Evolutionary conservation across 306 rosid genomes (phyloP).

Genomic region (Lagenaria siceraria): DNA sequence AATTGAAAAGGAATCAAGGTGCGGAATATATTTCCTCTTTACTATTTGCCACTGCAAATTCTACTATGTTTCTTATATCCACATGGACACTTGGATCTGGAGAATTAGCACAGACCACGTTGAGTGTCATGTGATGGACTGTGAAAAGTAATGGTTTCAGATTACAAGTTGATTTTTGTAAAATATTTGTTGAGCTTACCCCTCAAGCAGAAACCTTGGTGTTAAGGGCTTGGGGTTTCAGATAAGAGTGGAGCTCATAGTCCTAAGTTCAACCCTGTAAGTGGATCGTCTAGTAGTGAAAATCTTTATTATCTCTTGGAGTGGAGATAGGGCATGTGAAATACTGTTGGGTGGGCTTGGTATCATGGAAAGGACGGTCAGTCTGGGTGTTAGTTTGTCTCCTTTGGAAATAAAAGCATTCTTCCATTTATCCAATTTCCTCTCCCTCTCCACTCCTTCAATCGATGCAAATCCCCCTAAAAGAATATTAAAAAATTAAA

Average conservation of each 20-base stretch:
- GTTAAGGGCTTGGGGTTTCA: neutral
- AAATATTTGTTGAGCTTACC: neutral
- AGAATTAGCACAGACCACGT: neutral
- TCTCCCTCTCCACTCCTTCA: neutral
- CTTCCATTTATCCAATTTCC: neutral
- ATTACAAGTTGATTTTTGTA: neutral
- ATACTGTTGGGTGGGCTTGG: neutral
- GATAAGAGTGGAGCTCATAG: neutral
- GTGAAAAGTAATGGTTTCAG: neutral
- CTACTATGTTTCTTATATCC: neutral
- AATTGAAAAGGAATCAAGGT: slow-evolving; percentile 2
- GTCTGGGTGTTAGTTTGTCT: neutral
- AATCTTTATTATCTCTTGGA: neutral
- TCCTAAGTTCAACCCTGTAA: neutral
- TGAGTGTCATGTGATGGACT: neutral
- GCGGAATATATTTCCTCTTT: neutral
- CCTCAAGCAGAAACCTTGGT: neutral
- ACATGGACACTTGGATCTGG: neutral
- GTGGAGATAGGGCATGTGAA: neutral
- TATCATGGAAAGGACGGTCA: neutral
- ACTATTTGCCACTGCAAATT: neutral
- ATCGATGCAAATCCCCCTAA: neutral
- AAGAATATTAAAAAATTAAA: neutral
- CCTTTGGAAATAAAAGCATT: neutral
- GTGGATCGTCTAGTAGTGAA: neutral